Percentiles rank a stretch among this genome's conserved stretches.
Conservation (phyloP, 176 grass and related monocot genomes). For the Musa itinerans region DNA sequence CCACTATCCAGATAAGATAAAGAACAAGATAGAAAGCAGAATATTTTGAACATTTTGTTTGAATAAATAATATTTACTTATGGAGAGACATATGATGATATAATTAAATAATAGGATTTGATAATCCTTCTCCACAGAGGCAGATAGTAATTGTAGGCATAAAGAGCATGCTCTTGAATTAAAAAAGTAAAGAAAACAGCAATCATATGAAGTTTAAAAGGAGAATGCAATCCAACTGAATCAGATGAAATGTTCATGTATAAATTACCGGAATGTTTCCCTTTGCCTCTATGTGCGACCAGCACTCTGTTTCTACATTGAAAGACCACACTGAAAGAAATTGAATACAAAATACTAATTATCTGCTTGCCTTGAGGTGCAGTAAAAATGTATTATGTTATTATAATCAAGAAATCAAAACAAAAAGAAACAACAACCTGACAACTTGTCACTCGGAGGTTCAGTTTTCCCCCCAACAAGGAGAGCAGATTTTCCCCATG, state of each 20-base stretch:
- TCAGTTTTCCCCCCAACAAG: slow-evolving; percentile 93
- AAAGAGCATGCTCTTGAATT: not conserved
- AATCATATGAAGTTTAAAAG: not conserved
- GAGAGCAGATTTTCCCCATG: slow-evolving; percentile 84
- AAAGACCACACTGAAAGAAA: slow-evolving; percentile 83
- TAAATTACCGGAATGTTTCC: slow-evolving; percentile 79
- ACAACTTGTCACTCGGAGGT: slow-evolving; percentile 59
- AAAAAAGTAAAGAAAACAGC: not conserved
- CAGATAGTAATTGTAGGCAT: not conserved
- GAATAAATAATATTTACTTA: not conserved
- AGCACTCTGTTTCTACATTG: slow-evolving; percentile 61
- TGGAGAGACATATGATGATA: not conserved
- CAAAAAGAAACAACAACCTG: slow-evolving; percentile 43
- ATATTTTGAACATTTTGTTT: not conserved
- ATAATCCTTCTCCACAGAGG: not conserved
- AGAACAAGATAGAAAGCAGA: not conserved
- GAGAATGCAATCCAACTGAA: not conserved
- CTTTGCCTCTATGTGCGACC: slow-evolving; percentile 74
- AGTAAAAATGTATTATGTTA: slow-evolving; percentile 13
- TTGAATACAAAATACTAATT: slow-evolving; percentile 28
- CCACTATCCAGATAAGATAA: not conserved
- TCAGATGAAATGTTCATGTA: not conserved
- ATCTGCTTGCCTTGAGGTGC: slow-evolving; percentile 15
- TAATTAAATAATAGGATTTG: not conserved
- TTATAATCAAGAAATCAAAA: slow-evolving; percentile 19